Percentiles rank a stretch among this genome's conserved stretches.
These are phyloP conservation scores for Fusarium metavorans DNA, from an alignment of 2,329 filamentous ascomycete species.

Conservation along the genomic window DNA sequence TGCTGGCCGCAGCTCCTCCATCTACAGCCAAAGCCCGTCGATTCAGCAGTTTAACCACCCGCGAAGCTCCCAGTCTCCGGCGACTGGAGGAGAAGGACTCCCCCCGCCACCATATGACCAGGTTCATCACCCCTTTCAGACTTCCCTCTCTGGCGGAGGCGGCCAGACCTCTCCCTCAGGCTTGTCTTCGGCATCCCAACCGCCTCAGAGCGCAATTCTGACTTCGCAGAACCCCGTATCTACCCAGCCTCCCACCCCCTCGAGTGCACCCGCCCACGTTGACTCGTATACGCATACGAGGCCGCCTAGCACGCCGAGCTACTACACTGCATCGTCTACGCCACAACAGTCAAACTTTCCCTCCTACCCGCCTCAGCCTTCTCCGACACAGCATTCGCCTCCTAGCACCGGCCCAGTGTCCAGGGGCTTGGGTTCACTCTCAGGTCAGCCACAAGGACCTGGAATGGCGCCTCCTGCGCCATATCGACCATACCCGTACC, in stretches of 20 bases:
- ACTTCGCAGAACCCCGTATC: constrained; percentile 43
- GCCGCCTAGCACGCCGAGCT: constrained; percentile 69
- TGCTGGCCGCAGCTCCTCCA: constrained; percentile 41
- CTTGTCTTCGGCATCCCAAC: constrained; percentile 47
- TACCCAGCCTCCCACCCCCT: constrained; percentile 62
- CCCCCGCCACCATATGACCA: constrained; percentile 76
- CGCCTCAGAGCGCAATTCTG: constrained; percentile 42
- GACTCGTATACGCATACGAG: constrained; percentile 66
- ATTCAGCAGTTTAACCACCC: constrained; percentile 52
- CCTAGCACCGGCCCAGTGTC: constrained; percentile 54
- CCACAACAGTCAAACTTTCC: constrained; percentile 61
- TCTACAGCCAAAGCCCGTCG: constrained; percentile 65
- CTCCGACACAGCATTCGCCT: constrained; percentile 60
- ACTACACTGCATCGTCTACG: constrained; percentile 67
- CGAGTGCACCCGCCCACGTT: constrained; percentile 66
- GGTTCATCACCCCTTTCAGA: constrained; percentile 74
- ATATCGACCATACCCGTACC: constrained; percentile 60
- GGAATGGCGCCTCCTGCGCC: constrained; percentile 62
- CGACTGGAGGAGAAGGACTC: constrained; percentile 69
- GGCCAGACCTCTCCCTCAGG: constrained; percentile 49
- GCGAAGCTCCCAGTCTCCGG: constrained; percentile 59
- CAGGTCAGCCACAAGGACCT: constrained; percentile 39
- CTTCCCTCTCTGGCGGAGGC: constrained; percentile 64
- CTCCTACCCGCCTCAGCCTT: constrained; percentile 54
- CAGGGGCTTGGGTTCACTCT: constrained; percentile 53